Conservation (phyloP, 441 rosid genomes). For the Erodium texanum region DNA sequence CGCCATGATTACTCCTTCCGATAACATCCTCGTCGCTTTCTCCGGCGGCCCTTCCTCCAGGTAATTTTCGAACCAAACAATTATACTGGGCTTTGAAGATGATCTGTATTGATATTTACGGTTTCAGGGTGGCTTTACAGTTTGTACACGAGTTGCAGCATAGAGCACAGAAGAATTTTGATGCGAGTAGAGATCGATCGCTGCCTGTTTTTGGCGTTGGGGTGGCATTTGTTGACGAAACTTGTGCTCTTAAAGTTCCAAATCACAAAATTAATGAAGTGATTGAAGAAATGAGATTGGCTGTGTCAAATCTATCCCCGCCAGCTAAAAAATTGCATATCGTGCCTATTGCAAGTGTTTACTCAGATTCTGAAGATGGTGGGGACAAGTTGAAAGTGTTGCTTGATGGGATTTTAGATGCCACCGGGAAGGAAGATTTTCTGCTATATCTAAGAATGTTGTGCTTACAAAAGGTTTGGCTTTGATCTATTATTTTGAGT, state of each 20-base stretch:
- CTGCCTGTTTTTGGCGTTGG: slow-evolving; percentile 85
- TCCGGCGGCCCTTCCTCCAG: slow-evolving; percentile 90
- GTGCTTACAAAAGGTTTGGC: slow-evolving; percentile 66
- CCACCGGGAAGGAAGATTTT: slow-evolving; percentile 81
- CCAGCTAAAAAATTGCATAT: slow-evolving; percentile 58
- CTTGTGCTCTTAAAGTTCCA: slow-evolving; percentile 28
- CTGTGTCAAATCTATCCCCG: slow-evolving; percentile 42
- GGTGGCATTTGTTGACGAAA: slow-evolving; percentile 74
- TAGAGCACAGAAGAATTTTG: slow-evolving; percentile 72
- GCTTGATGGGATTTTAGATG: slow-evolving; percentile 41
- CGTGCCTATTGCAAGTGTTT: slow-evolving; percentile 51
- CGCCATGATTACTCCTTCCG: slow-evolving; percentile 85
- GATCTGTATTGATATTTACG: background rate
- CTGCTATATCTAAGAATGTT: slow-evolving; percentile 50
- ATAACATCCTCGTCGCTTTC: slow-evolving; percentile 84
- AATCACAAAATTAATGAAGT: slow-evolving; percentile 27
- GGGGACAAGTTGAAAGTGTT: slow-evolving; percentile 39
- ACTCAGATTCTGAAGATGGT: slow-evolving; percentile 32
- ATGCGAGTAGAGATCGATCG: slow-evolving; percentile 72
- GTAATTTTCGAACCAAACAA: slow-evolving; percentile 12
- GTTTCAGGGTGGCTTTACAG: slow-evolving; percentile 66
- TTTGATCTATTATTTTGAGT: background rate
- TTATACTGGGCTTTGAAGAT: background rate
- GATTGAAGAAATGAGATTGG: slow-evolving; percentile 37
- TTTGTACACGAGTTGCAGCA: slow-evolving; percentile 80